Conservation (phyloP, 176 grass and related monocot species). For the Zizania latifolia region DNA sequence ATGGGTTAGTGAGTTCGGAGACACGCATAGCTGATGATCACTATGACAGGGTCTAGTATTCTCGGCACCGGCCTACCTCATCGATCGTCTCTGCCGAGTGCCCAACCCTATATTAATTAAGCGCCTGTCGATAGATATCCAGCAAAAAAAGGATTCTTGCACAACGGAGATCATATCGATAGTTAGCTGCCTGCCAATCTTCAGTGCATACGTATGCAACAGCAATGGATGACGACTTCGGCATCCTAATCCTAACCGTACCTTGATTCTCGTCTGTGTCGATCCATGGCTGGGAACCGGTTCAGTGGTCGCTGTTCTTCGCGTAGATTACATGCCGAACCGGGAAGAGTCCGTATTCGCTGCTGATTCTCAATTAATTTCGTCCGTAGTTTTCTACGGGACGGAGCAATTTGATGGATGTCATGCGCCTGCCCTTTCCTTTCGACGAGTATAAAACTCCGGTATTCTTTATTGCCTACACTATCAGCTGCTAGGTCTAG, state of each 20-base stretch:
- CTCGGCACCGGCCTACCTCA: neutral
- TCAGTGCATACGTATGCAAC: slow-evolving; percentile 20
- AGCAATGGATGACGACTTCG: slow-evolving; percentile 7
- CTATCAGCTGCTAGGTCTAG: neutral
- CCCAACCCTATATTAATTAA: neutral
- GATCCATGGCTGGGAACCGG: neutral
- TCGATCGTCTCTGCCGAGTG: neutral
- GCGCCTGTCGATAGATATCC: neutral
- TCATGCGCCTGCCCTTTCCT: neutral
- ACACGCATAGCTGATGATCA: neutral
- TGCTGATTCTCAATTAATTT: neutral
- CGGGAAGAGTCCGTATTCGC: neutral
- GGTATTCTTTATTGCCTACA: neutral
- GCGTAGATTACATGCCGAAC: neutral
- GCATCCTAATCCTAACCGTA: neutral
- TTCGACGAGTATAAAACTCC: neutral
- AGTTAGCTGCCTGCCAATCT: neutral
- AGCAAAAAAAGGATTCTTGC: slow-evolving; percentile 11
- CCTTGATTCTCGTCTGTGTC: neutral
- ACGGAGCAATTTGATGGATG: neutral
- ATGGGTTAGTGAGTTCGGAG: neutral
- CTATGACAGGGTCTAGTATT: neutral
- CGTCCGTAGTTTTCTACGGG: neutral
- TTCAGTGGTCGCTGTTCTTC: neutral
- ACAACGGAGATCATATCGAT: neutral